Base-by-base conservation (phyloP, 768 basidiomycete species). In the Leccinum ochraceum region DNA sequence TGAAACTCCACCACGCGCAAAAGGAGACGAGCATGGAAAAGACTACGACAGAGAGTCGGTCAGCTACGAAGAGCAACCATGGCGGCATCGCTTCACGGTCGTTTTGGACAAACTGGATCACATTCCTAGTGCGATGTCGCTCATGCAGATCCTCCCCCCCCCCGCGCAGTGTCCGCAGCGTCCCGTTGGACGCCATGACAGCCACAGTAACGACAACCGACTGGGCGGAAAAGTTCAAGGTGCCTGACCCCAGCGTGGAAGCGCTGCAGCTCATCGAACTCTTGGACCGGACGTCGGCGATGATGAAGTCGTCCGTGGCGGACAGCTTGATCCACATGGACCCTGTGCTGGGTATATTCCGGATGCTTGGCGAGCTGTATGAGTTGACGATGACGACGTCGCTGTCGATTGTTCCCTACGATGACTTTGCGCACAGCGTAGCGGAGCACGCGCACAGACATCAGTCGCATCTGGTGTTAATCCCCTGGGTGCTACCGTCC, bases 101-200 rank as follows among this genome's bases (percentile, higher is more conserved):
- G 86, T 98, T 17, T 82, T 98, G 17, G 94, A 96, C 72, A 92
- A 88, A 71, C 78, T 95, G 53, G 96, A 97, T 67, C 92, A 95
- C 70, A 72, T 98, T 1, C 89, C 95, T 0, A 85, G 90, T 9
- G 87, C 93, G 75, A 95, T 99, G 94, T 85, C 92, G 0, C 77
- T 99, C 57, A 86, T 91, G 0, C 90, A 95, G 68, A 85, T 98
- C 58, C 78, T 98, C 46, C 87, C 87, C 26, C 26, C 74, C 80
- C 1, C 71, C 75, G 0, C 66, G 70, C 7, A 36, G 58, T 0
- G n/a, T 39, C 8, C 39, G 17, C 39, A 39, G 39, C 8, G 4
- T 14, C 16, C 53, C 36, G 7, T 60, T 60, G 0, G 60, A 59
- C 32, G 42, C 46, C 39, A 30, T 26, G 20, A 64, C 73, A n/a